Percentiles rank a stretch among this genome's conserved stretches.
Conservation (phyloP, 192 early-diverging fungal species). For the Coemansia sp. region DNA sequence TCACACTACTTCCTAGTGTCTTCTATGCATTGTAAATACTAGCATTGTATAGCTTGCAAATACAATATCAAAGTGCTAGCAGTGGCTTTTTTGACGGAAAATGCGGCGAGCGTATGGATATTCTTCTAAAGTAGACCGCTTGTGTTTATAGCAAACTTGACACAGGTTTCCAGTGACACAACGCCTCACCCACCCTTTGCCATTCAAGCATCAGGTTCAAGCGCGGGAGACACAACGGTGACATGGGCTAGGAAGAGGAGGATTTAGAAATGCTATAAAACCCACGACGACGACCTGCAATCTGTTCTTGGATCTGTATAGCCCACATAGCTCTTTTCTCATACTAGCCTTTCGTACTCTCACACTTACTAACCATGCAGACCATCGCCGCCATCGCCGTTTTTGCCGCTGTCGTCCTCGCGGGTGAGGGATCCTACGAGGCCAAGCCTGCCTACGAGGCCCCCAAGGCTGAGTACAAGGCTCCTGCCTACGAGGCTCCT, state of each 20-base stretch:
- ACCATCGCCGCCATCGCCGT: conserved; percentile 32
- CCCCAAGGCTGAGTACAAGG: conserved; percentile 20
- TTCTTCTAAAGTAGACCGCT: conserved; percentile 4
- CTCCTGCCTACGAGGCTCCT: conserved; percentile 13
- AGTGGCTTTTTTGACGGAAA: conserved; percentile 10
- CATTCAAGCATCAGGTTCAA: not conserved
- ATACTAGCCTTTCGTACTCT: not conserved
- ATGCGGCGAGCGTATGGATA: conserved; percentile 7
- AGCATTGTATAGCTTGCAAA: conserved; percentile 12
- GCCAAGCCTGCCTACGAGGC: conserved; percentile 24
- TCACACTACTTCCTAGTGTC: conserved; percentile 2
- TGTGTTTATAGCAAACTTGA: not conserved
- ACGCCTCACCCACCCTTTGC: not conserved
- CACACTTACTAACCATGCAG: conserved; percentile 37
- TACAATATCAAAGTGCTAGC: not conserved
- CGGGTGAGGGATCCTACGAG: conserved; percentile 30
- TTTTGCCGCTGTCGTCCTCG: conserved; percentile 33
- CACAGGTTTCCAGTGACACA: conserved; percentile 5
- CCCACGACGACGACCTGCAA: not conserved
- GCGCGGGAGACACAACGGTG: not conserved
- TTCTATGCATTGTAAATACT: conserved; percentile 5
- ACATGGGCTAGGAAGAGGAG: not conserved
- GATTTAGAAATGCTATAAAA: not conserved
- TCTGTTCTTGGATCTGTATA: conserved; percentile 3
- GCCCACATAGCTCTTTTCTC: conserved; percentile 13